phyloP scores from a whole-genome alignment of 2,329 filamentous ascomycete species.

The Chrysoporthe deuterocubensis region DNA sequence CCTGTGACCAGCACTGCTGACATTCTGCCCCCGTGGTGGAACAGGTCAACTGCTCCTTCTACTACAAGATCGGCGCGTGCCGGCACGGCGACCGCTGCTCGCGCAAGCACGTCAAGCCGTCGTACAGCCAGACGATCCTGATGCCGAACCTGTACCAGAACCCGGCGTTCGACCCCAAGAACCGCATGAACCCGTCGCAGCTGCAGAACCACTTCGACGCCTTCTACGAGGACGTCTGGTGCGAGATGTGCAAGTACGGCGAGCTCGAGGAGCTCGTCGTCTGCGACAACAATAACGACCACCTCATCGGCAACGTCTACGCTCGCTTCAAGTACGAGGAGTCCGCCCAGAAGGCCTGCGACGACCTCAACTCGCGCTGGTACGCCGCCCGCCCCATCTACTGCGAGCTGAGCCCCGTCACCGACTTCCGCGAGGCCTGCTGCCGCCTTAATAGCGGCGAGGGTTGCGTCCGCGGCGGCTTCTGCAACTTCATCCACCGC shows the following conservation, averaged over 20 bases:
- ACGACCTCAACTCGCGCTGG: slow-evolving; percentile 92
- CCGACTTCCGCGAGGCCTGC: slow-evolving; percentile 97
- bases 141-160: slow-evolving; percentile 99
- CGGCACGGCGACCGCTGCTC: slow-evolving; percentile 98
- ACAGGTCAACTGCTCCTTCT: slow-evolving; percentile 95
- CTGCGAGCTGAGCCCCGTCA: slow-evolving; percentile 95
- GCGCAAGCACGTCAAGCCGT: slow-evolving; percentile 98
- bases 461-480: slow-evolving; percentile 92
- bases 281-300: slow-evolving; percentile 99
- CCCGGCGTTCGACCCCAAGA: slow-evolving; percentile 94
- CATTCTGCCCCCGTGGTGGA: not conserved
- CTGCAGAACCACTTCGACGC: slow-evolving; percentile 99
- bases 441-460: slow-evolving; percentile 93
- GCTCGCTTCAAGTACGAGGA: slow-evolving; percentile 99
- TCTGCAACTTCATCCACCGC: slow-evolving; percentile 99
- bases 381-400: slow-evolving; percentile 97
- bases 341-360: slow-evolving; percentile 88
- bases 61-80: slow-evolving; percentile 99
- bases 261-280: slow-evolving; percentile 97
- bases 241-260: slow-evolving; percentile 98
- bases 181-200: slow-evolving; percentile 94
- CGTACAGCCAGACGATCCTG: slow-evolving; percentile 95
- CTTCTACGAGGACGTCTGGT: slow-evolving; percentile 99
- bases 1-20: slow-evolving; percentile 28
- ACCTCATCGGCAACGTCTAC: slow-evolving; percentile 98